Evolutionary conservation across 352 stramenopile species (phyloP).

Genomic region (Globisporangium recalcitrans): DNA sequence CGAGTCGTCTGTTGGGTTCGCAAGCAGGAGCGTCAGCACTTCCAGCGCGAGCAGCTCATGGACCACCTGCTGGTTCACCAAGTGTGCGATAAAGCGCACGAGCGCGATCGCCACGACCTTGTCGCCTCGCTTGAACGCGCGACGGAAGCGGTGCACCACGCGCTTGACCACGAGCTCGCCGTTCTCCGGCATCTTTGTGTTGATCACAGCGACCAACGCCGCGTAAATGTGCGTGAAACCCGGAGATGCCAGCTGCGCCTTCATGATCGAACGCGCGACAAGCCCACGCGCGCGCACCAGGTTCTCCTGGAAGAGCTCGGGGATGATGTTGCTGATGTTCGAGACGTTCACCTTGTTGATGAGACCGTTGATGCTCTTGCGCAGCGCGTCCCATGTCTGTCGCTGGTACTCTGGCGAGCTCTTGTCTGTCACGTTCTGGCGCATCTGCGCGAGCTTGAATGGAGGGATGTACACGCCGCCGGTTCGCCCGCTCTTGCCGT

Average conservation of each 20-base stretch:
- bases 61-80: conserved; percentile 98
- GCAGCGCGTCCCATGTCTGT: conserved; percentile 93
- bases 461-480: conserved; percentile 91
- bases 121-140: conserved; percentile 95
- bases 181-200: conserved; percentile 98
- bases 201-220: conserved; percentile 96
- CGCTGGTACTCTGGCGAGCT: conserved; percentile 83
- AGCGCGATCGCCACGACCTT: conserved; percentile 94
- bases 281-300: conserved; percentile 94
- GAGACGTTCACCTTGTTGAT: conserved; percentile 96
- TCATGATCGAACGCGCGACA: conserved; percentile 93
- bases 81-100: conserved; percentile 96
- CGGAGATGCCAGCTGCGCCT: conserved; percentile 94
- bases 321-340: conserved; percentile 95
- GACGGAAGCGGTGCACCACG: conserved; percentile 93
- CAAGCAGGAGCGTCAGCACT: conserved; percentile 95
- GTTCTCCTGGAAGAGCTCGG: conserved; percentile 97
- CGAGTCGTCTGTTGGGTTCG: conserved; percentile 96
- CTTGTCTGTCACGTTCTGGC: conserved; percentile 45
- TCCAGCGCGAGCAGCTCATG: conserved; percentile 97
- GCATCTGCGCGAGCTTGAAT: conserved; percentile 88
- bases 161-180: conserved; percentile 93
- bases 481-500: conserved; percentile 56
- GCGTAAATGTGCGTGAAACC: conserved; percentile 97
- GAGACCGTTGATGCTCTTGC: conserved; percentile 97